A percentile compares a stretch with the other conserved stretches of the same genome.
These are phyloP conservation scores for Starmera pachycereana DNA, from an alignment of 805 yeast genomes.

Conservation along the genomic window DNA sequence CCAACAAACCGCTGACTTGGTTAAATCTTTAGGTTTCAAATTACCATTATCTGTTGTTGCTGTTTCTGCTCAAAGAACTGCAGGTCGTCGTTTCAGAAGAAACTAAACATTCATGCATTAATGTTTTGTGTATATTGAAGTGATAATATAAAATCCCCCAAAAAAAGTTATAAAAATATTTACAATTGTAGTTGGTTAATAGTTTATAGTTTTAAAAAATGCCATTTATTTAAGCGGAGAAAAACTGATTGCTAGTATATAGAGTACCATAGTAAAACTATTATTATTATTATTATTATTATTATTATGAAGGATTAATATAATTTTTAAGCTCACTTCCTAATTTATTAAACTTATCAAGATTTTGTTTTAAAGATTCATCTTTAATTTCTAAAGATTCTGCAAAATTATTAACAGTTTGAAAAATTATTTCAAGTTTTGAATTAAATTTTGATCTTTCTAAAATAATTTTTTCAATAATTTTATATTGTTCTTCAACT, in stretches of 20 bases:
- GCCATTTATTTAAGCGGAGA: constrained; percentile 12
- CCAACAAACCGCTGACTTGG: constrained; percentile 91
- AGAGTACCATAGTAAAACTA: not conserved
- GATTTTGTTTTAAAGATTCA: constrained; percentile 22
- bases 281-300: constrained; percentile 1
- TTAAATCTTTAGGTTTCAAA: constrained; percentile 86
- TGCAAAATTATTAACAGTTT: constrained; percentile 27
- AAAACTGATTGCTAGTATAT: constrained; percentile 2
- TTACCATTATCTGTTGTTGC: constrained; percentile 79
- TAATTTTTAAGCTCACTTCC: constrained; percentile 30
- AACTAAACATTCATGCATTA: constrained; percentile 31
- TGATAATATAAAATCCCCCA: not conserved
- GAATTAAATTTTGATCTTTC: constrained; percentile 30
- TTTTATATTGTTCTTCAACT: constrained; percentile 21
- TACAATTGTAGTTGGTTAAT: no score
- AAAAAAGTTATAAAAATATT: no score
- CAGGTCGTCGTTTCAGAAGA: constrained; percentile 88
- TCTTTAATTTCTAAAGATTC: constrained; percentile 23
- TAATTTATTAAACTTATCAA: constrained; percentile 27
- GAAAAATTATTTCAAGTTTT: constrained; percentile 28
- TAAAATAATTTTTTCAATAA: constrained; percentile 24
- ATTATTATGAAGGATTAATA: constrained; percentile 13
- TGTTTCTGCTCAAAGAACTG: constrained; percentile 81
- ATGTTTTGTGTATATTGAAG: constrained; percentile 7
- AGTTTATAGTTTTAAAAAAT: no score